These are phyloP conservation scores for Entamoeba dispar DNA, from an alignment of 208 protist species.

Conservation along the genomic window DNA sequence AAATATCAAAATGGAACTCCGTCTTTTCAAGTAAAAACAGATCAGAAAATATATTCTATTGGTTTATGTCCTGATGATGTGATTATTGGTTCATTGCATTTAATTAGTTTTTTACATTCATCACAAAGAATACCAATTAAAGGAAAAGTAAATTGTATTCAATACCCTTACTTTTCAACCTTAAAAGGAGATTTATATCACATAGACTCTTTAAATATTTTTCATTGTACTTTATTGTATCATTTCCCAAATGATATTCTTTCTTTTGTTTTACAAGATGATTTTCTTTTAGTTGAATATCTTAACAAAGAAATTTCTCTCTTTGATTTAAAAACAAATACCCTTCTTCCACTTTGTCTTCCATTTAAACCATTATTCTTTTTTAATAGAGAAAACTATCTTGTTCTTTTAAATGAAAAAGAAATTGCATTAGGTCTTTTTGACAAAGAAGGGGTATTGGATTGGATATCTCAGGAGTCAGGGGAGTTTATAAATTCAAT, in stretches of 20 bases:
- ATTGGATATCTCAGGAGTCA: not conserved
- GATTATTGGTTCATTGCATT: not conserved
- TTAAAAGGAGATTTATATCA: not conserved
- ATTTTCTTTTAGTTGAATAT: not conserved
- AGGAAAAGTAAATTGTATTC: not conserved
- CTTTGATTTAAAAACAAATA: not conserved
- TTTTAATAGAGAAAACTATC: not conserved
- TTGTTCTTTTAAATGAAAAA: not conserved
- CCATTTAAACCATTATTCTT: not conserved
- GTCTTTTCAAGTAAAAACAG: not conserved
- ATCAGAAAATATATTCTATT: not conserved
- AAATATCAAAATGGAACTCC: not conserved
- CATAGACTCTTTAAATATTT: not conserved
- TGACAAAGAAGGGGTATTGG: not conserved
- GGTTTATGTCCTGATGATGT: not conserved
- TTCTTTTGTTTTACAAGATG: not conserved
- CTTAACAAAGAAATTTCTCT: not conserved
- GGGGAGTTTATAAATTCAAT: not conserved
- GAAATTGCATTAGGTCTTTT: not conserved
- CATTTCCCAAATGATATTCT: not conserved
- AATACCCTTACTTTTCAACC: not conserved
- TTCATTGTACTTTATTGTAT: too few relatives aligned
- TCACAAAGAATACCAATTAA: not conserved
- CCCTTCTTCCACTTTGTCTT: not conserved
- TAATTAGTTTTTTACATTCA: not conserved